Conservation (phyloP, 2,329 filamentous ascomycete species). For the Epichloe coenophiala region DNA sequence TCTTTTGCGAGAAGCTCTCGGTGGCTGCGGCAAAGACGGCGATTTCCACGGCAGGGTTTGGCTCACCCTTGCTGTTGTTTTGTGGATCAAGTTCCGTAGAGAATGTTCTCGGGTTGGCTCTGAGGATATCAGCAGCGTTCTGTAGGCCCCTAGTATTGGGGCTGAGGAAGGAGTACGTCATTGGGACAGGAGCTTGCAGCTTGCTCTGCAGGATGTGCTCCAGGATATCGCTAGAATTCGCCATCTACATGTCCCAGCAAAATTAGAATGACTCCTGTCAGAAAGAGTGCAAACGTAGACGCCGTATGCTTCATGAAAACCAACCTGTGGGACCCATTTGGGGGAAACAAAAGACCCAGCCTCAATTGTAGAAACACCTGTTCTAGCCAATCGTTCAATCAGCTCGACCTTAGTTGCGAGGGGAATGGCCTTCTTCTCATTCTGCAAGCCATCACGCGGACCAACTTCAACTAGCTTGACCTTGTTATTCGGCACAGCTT, state of each 20-base stretch:
- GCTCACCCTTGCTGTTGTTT: slow-evolving; percentile 21
- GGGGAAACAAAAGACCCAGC: slow-evolving; percentile 64
- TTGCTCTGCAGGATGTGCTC: slow-evolving; percentile 49
- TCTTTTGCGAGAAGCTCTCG: slow-evolving; percentile 66
- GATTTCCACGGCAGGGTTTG: slow-evolving; percentile 47
- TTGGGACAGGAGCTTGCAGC: slow-evolving; percentile 36
- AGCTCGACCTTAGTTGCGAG: slow-evolving; percentile 64
- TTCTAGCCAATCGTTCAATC: slow-evolving; percentile 52
- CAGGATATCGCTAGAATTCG: slow-evolving; percentile 62
- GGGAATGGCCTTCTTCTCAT: slow-evolving; percentile 64
- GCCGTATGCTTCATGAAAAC: slow-evolving; percentile 1
- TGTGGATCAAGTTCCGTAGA: slow-evolving; percentile 35
- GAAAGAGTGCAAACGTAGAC: background rate
- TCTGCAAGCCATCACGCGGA: slow-evolving; percentile 76
- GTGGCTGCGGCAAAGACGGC: slow-evolving; percentile 75
- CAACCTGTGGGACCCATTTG: slow-evolving; percentile 72
- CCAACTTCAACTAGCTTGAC: slow-evolving; percentile 69
- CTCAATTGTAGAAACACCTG: slow-evolving; percentile 63
- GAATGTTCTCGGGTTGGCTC: slow-evolving; percentile 34
- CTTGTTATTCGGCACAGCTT: slow-evolving; percentile 23
- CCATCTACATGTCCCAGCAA: slow-evolving; percentile 44
- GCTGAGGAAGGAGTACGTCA: slow-evolving; percentile 69
- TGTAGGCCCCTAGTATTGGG: slow-evolving; percentile 64
- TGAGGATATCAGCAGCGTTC: slow-evolving; percentile 43
- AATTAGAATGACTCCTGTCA: background rate